These are phyloP conservation scores for Pistacia integerrima DNA, from an alignment of 345 rosid species.

Conservation along the genomic window DNA sequence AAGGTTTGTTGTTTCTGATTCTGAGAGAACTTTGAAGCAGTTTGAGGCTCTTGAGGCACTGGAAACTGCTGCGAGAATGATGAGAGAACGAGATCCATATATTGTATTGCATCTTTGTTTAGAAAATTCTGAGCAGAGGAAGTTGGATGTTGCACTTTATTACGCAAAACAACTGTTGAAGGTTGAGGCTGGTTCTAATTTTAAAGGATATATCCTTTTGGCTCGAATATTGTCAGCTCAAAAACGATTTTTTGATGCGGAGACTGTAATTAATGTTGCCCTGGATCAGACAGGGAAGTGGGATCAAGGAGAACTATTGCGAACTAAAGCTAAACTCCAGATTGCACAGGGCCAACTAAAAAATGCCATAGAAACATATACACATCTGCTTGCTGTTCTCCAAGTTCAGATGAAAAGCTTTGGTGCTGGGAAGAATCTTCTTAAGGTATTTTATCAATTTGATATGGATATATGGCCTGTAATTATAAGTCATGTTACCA, in stretches of 20 bases:
- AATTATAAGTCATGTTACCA: background rate
- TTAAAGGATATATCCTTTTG: conserved; percentile 53
- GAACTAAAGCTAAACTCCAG: conserved; percentile 77
- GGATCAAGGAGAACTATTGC: conserved; percentile 70
- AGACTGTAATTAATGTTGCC: conserved; percentile 51
- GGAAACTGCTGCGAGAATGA: conserved; percentile 51
- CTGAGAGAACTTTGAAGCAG: conserved; percentile 38
- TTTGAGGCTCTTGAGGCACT: conserved; percentile 54
- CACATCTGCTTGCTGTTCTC: conserved; percentile 62
- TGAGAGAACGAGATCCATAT: conserved; percentile 42
- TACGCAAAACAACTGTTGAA: conserved; percentile 54
- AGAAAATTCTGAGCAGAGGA: conserved; percentile 76
- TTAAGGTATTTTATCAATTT: conserved; percentile 37
- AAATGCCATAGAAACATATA: conserved; percentile 55
- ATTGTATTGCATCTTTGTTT: conserved; percentile 49
- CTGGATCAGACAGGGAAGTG: conserved; percentile 72
- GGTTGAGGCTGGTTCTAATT: conserved; percentile 53
- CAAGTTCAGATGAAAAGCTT: conserved; percentile 59
- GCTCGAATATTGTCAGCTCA: conserved; percentile 74
- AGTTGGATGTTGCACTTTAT: conserved; percentile 56
- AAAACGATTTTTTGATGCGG: conserved; percentile 61
- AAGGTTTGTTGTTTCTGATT: conserved; percentile 42
- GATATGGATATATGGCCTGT: background rate
- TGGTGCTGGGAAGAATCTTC: conserved; percentile 39
- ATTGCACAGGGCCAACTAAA: conserved; percentile 58